Percentiles rank a stretch among this genome's conserved stretches.
Conservation (phyloP, 768 basidiomycete species). For the Podaxis sp. region DNA sequence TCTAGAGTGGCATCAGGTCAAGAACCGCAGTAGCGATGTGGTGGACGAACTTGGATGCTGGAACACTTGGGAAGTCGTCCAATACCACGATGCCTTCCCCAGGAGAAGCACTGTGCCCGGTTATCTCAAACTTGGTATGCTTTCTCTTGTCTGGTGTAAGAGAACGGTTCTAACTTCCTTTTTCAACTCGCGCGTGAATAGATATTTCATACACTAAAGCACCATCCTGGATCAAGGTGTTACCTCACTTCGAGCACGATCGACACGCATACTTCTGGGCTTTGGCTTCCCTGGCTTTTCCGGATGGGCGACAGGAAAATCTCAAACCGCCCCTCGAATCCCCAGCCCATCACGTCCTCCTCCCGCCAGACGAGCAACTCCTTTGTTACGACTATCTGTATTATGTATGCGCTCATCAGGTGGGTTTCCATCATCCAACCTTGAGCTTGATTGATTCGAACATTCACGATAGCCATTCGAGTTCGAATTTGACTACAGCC, state of each 20-base stretch:
- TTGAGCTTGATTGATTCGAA: not conserved
- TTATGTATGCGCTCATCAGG: conserved; percentile 43
- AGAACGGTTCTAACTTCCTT: not conserved
- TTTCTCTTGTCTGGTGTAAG: conserved; percentile 6
- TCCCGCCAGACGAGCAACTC: conserved; percentile 48
- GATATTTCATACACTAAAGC: conserved; percentile 51
- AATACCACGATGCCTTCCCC: conserved; percentile 32
- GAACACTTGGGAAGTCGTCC: conserved; percentile 47
- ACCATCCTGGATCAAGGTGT: conserved; percentile 44
- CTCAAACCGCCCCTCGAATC: conserved; percentile 37
- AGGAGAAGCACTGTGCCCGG: conserved; percentile 33
- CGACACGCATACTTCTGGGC: conserved; percentile 41
- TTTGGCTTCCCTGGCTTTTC: conserved; percentile 42
- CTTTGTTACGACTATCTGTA: conserved; percentile 52
- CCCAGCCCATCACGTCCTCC: conserved; percentile 31
- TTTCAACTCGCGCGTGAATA: conserved; percentile 14
- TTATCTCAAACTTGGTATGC: conserved; percentile 39
- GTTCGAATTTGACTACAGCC: conserved; percentile 52
- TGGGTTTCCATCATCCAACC: conserved; percentile 18
- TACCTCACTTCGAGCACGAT: conserved; percentile 41
- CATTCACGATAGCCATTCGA: conserved; percentile 41
- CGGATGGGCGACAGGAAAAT: conserved; percentile 35
- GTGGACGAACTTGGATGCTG: conserved; percentile 53
- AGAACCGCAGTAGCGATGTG: conserved; percentile 34
- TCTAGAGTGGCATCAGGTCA: conserved; percentile 63